Base-by-base conservation (phyloP, 371 early-diverging fungal species). In the Saksenaea vasiformis region DNA sequence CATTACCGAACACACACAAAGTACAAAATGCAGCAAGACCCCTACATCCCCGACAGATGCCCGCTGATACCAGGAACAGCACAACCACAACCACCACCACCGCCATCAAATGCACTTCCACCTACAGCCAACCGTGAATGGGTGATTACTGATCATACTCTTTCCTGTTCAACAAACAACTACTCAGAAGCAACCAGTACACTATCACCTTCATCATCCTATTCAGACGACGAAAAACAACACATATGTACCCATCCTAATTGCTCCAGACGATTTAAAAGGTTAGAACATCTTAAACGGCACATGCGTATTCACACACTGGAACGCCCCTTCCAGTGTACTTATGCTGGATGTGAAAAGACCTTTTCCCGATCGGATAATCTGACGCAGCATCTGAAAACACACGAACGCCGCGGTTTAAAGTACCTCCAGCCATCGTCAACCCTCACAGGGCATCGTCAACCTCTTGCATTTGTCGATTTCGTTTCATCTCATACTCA, bases 291-390 rank as follows among this genome's bases (percentile, higher is more conserved):
- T 72, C 76, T 96, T 47, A 92, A 92, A 64, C 84, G 98, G 36
- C 96, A 96, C 69, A 80, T 87, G 76, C 90, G 94, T 22, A 91
- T 90, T 41, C 96, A 95, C 72, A 92, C 93, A 13, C 84, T 90
- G 62, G 91, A 91, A 62, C 85, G 88, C 14, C 92, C 92, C n/a
- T 92, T 90, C 60, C 80, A 85, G 35, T 93, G 93, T 74, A 83
- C 78, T 8, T 79, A 75, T 43, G 77, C 78, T 24, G 88, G 84
- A 3, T 95, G 96, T 77, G 78, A 82, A 47, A 93, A 93, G 66
- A 79, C 83, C 7, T 94, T 94, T 70, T 88, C 92, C 9, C 79
- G 95, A 39, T 90, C 88, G 67, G 95, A 95, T 62, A 89, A 89
- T 62, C 70, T 87, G 44, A 82, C 85, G 2, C 87, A 87, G 62